A percentile compares a stretch with the other conserved stretches of the same genome.
Evolutionary conservation across 768 basidiomycete species (phyloP).

Genomic region (Lactarius akahatsu): DNA sequence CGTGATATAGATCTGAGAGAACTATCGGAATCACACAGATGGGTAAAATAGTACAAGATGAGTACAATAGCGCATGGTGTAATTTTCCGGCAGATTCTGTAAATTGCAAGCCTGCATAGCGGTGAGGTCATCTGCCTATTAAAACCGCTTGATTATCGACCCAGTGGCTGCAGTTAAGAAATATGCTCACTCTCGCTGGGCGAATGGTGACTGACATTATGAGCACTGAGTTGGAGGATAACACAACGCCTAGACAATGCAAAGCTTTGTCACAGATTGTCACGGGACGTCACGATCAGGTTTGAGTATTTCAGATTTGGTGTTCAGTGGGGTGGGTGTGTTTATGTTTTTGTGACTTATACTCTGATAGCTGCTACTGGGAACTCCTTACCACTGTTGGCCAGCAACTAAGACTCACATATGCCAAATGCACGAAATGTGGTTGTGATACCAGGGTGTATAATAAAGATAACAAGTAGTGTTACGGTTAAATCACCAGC

Average conservation of each 20-base stretch:
- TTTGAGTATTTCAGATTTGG: no score
- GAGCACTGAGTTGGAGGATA: neutral
- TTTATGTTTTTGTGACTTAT: no score
- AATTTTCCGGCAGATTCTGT: constrained; percentile 92
- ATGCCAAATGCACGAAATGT: no score
- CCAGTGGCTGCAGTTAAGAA: neutral
- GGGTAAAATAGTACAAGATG: constrained; percentile 21
- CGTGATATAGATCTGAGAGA: constrained; percentile 12
- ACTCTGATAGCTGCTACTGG: no score
- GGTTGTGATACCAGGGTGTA: neutral
- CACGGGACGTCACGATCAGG: no score
- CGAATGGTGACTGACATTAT: constrained; percentile 48
- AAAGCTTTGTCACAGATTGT: neutral
- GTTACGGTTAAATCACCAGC: neutral
- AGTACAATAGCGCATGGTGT: constrained; percentile 77
- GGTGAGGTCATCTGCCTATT: constrained; percentile 78
- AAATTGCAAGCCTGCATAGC: constrained; percentile 95
- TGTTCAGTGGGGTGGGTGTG: no score
- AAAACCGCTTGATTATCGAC: constrained; percentile 27
- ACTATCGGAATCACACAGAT: neutral
- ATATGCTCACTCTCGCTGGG: constrained; percentile 35
- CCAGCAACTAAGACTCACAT: no score
- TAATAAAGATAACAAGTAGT: constrained; percentile 1
- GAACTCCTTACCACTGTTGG: no score
- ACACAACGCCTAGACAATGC: neutral